A percentile compares a stretch with the other conserved stretches of the same genome.
Evolutionary conservation across 163 green algal species (phyloP).

Genomic region (Scenedesmus sp.): DNA sequence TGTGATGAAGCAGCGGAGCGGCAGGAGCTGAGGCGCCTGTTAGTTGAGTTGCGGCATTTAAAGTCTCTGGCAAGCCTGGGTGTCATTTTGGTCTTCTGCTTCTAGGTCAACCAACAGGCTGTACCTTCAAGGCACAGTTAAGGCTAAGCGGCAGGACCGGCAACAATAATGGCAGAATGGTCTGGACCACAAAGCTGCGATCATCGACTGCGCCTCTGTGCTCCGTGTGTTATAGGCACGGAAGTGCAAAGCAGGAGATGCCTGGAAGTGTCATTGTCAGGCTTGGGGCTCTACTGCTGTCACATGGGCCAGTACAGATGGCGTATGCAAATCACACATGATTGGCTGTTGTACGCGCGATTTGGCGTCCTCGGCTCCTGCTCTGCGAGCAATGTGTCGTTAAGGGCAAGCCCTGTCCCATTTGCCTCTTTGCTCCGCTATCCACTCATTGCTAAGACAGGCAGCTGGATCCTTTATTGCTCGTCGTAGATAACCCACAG

Average conservation of each 20-base stretch:
- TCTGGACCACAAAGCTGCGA: too few relatives aligned
- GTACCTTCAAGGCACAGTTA: too few relatives aligned
- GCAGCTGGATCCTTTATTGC: background rate
- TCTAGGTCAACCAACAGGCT: too few relatives aligned
- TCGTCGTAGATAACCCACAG: background rate
- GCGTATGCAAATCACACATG: background rate
- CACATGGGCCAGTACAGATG: background rate
- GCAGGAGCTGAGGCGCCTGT: background rate
- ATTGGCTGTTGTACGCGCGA: background rate
- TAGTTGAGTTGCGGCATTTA: too few relatives aligned
- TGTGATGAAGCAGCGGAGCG: slow-evolving; percentile 48
- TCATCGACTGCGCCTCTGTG: too few relatives aligned
- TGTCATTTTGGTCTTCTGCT: too few relatives aligned
- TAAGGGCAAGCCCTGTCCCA: background rate
- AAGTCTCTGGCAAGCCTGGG: too few relatives aligned
- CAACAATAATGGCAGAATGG: too few relatives aligned
- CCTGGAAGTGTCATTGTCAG: too few relatives aligned
- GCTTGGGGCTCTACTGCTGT: background rate
- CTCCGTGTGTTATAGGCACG: too few relatives aligned
- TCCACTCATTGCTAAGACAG: background rate
- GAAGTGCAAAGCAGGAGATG: too few relatives aligned
- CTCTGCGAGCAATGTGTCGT: background rate
- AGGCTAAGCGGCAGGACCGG: too few relatives aligned
- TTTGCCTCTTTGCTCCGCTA: background rate
- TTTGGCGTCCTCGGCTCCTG: background rate